These are phyloP conservation scores for Mycena epipterygia DNA, from an alignment of 768 basidiomycete genomes.

Conservation along the genomic window DNA sequence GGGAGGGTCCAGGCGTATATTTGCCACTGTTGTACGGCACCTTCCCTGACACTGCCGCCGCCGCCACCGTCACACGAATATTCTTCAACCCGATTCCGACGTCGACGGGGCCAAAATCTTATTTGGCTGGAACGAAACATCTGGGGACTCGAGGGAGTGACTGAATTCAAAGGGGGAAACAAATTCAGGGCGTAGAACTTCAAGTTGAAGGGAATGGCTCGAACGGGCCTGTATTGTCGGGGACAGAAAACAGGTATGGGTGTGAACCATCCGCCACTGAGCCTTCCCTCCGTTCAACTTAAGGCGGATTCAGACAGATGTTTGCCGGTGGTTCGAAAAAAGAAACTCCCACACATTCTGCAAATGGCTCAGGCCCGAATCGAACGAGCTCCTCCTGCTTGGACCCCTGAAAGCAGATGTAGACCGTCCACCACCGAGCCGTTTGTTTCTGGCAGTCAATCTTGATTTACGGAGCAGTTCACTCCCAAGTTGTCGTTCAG, in stretches of 20 bases:
- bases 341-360: neutral
- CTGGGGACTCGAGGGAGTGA: too few species aligned
- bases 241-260: neutral
- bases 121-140: too few species aligned
- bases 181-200: too few species aligned
- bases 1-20: neutral
- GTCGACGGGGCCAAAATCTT: too few species aligned
- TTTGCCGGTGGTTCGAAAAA: neutral
- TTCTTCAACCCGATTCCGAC: conserved; percentile 26
- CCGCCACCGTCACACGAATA: conserved; percentile 1
- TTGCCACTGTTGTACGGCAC: neutral
- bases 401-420: neutral
- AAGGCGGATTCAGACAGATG: neutral
- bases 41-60: too few species aligned
- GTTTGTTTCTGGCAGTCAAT: too few species aligned
- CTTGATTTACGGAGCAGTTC: too few species aligned
- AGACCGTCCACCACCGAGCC: neutral
- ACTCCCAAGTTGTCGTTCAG: too few species aligned
- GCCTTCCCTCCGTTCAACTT: neutral
- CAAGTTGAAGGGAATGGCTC: neutral
- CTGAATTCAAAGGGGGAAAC: too few species aligned
- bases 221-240: neutral
- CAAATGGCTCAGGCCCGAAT: conserved; percentile 2
- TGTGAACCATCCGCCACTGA: neutral
- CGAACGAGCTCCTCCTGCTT: neutral